Base-by-base conservation (phyloP, 768 basidiomycete species). In the Collybiopsis luxurians region DNA sequence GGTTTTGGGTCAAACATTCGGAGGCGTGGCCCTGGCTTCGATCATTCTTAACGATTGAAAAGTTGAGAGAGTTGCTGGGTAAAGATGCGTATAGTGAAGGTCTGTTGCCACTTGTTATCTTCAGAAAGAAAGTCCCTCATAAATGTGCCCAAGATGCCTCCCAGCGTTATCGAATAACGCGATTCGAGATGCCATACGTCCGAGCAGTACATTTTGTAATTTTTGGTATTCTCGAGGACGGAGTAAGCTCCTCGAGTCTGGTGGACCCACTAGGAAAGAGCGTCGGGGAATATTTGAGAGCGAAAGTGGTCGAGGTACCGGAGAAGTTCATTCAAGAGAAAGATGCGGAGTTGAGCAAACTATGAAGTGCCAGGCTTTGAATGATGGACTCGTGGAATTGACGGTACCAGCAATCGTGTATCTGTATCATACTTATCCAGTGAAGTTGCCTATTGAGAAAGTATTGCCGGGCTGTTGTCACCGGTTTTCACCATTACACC, bases 101-200 rank as follows among this genome's bases (percentile, higher is more conserved):
- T 34, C 13, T 13, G 31, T 13, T 34, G 13, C 31, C 31, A 34
- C 13, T 34, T 34, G 13, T 13, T 34, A 5, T 34, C 13, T 34
- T 34, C 13, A 13, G 5, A 13, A 34, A 6, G 13, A 34, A 5
- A 34, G 31, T 34, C 31, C 31, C 31, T 34, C 31, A 34, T 34
- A 34, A n/a, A 17, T 34, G 24, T 15, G 24, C n/a, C 24, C 31
- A 51, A 51, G 21, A 11, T 15, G 26, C 12, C 26, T 51, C 50
- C 12, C 50, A 26, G 38, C 50, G 34, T 24, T 44, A 54, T 28
- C 40, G 6, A 30, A 34, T 54, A 44, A 45, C 26, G 0, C 53
- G 53, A 44, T 54, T 54, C 40, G 53, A 54, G 24, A 54, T 54
- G 53, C 40, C 40, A 43, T 27, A 54, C 19, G 43, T 54, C 27